Evolutionary conservation across 2,329 filamentous ascomycete species (phyloP).

Genomic region (Fusarium fujikuroi): DNA sequence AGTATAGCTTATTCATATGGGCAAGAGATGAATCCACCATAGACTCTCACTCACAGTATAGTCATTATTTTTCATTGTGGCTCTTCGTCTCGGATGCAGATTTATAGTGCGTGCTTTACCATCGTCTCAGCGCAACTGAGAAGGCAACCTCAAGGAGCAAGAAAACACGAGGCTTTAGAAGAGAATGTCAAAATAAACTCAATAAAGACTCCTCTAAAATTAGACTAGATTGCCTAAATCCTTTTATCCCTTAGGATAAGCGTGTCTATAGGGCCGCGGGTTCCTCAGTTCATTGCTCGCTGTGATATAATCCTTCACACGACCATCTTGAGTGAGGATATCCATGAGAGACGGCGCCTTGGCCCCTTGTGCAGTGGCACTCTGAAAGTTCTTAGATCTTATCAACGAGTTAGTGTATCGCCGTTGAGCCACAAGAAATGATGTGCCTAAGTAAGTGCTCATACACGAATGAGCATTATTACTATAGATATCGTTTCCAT

Average conservation of each 20-base stretch:
- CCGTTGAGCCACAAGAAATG: too few relatives aligned
- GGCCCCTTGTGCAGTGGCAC: slow-evolving; percentile 57
- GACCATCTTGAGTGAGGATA: slow-evolving; percentile 46
- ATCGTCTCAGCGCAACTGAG: too few relatives aligned
- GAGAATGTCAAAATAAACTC: neutral
- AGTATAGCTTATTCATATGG: neutral
- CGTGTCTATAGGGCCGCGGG: too few relatives aligned
- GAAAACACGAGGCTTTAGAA: neutral
- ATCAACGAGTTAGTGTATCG: too few relatives aligned
- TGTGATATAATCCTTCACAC: slow-evolving; percentile 43
- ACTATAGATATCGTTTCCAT: too few relatives aligned
- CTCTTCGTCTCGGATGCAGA: neutral
- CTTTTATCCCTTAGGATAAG: neutral
- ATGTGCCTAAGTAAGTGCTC: too few relatives aligned
- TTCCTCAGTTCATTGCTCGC: neutral
- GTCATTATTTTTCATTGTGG: neutral
- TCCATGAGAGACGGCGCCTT: slow-evolving; percentile 56
- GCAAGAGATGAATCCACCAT: neutral
- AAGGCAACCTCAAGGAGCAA: too few relatives aligned
- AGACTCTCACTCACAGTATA: too few relatives aligned
- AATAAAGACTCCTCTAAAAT: neutral
- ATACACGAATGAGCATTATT: too few relatives aligned
- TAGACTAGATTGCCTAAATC: neutral
- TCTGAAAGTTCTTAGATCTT: slow-evolving; percentile 38
- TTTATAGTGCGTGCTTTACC: too few relatives aligned